A percentile compares a stretch with the other conserved stretches of the same genome.
Conservation (phyloP, 306 rosid genomes). For the Senna tora region DNA sequence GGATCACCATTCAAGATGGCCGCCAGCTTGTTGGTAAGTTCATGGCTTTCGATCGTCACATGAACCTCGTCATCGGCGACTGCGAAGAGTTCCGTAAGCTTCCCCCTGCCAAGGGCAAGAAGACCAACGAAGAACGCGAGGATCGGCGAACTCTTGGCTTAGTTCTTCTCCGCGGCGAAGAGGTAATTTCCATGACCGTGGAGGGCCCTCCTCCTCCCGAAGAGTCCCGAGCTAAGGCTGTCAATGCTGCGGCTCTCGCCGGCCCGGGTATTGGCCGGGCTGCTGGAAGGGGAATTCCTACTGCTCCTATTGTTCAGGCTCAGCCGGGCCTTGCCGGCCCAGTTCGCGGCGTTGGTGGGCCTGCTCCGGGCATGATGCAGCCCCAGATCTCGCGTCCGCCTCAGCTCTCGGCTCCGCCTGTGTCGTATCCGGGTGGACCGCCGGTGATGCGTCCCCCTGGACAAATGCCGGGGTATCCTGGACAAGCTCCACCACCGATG, state of each 20-base stretch:
- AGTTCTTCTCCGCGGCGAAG: slow-evolving; percentile 97
- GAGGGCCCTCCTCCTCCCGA: slow-evolving; percentile 98
- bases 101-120: slow-evolving; percentile 87
- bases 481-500: slow-evolving; percentile 67
- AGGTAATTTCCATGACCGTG: slow-evolving; percentile 98
- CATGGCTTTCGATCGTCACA: slow-evolving; percentile 99
- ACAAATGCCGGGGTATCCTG: slow-evolving; percentile 71
- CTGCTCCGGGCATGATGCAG: slow-evolving; percentile 99
- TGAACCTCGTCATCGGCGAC: slow-evolving; percentile 97
- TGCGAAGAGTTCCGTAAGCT: slow-evolving; percentile 98
- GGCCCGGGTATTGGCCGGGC: slow-evolving; percentile 94
- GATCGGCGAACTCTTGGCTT: slow-evolving; percentile 98
- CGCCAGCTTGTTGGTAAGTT: slow-evolving; percentile 96
- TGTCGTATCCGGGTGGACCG: slow-evolving; percentile 64
- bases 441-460: slow-evolving; percentile 81
- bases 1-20: slow-evolving; percentile 96
- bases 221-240: slow-evolving; percentile 90
- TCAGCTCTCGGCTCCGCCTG: slow-evolving; percentile 72
- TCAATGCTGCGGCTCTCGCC: slow-evolving; percentile 72
- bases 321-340: slow-evolving; percentile 97
- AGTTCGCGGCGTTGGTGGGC: slow-evolving; percentile 92
- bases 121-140: slow-evolving; percentile 70
- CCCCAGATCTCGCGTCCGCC: slow-evolving; percentile 92
- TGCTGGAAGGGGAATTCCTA: slow-evolving; percentile 81
- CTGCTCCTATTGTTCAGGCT: slow-evolving; percentile 81